phyloP scores from a whole-genome alignment of 2,329 filamentous ascomycete species.

The Alternaria brassicae region DNA sequence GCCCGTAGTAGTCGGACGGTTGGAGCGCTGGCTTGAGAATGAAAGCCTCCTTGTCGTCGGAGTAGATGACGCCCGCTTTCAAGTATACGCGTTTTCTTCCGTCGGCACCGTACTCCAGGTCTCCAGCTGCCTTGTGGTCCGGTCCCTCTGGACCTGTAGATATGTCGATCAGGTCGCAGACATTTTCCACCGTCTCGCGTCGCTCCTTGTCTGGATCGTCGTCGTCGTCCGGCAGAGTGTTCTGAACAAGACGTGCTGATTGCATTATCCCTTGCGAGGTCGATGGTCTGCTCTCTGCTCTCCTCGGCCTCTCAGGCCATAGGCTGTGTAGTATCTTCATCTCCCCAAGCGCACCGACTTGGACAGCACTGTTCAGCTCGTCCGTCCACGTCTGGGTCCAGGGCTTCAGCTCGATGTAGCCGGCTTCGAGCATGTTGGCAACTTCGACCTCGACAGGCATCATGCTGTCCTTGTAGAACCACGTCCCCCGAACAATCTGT shows the following conservation, averaged over 20 bases:
- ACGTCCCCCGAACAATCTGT: conserved; percentile 82
- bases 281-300: conserved; percentile 52
- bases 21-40: conserved; percentile 85
- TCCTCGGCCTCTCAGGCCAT: conserved; percentile 75
- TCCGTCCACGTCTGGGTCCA: conserved; percentile 94
- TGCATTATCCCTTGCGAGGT: conserved; percentile 46
- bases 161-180: conserved; percentile 58
- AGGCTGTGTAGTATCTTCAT: conserved; percentile 86
- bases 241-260: conserved; percentile 41
- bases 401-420: conserved; percentile 83
- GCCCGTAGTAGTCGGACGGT: conserved; percentile 83
- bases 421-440: conserved; percentile 91
- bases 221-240: conserved; percentile 42
- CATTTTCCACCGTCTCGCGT: conserved; percentile 53
- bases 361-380: conserved; percentile 86
- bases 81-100: conserved; percentile 67
- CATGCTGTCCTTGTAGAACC: conserved; percentile 98
- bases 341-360: conserved; percentile 88
- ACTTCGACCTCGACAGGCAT: conserved; percentile 82
- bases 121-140: conserved; percentile 58
- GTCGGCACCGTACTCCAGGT: conserved; percentile 52
- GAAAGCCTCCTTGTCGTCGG: conserved; percentile 77
- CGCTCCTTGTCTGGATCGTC: conserved; percentile 55
- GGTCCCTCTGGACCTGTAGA: conserved; percentile 54
- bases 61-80: conserved; percentile 85